Percentiles rank a stretch among this genome's conserved stretches.
Conservation (phyloP, 2,329 filamentous ascomycete species). For the Fusarium bulbicola region DNA sequence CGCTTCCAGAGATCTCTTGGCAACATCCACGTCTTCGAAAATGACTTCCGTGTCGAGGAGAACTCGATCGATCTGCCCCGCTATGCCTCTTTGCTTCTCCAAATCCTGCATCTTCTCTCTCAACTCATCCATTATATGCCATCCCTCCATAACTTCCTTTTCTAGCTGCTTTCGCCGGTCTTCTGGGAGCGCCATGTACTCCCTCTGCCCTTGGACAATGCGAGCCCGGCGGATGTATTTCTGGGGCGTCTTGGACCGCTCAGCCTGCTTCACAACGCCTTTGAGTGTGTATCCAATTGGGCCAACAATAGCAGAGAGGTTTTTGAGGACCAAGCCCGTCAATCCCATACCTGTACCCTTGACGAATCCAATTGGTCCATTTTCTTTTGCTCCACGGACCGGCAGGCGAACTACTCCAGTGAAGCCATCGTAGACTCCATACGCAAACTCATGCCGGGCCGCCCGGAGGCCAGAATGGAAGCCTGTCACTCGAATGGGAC, state of each 20-base stretch:
- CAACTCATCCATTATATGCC: conserved; percentile 47
- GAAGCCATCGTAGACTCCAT: conserved; percentile 72
- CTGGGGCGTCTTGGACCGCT: conserved; percentile 62
- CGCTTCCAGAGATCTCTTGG: conserved; percentile 56
- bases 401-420: conserved; percentile 71
- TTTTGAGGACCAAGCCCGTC: conserved; percentile 71
- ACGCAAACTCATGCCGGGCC: conserved; percentile 68
- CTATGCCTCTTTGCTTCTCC: conserved; percentile 51
- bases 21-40: conserved; percentile 60
- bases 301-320: conserved; percentile 68
- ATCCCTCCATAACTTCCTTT: conserved; percentile 45
- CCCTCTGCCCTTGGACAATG: conserved; percentile 66
- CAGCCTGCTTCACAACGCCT: conserved; percentile 68
- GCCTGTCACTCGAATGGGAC: conserved; percentile 70
- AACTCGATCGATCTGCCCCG: conserved; percentile 47
- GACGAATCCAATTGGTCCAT: conserved; percentile 57
- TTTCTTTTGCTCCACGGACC: conserved; percentile 63
- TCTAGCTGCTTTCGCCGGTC: conserved; percentile 41
- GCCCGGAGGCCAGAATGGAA: conserved; percentile 70
- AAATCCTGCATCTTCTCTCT: conserved; percentile 40
- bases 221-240: conserved; percentile 65
- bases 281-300: conserved; percentile 71
- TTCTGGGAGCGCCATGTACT: conserved; percentile 50
- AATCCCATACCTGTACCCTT: conserved; percentile 71
- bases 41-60: conserved; percentile 44